Base-by-base conservation (phyloP, 805 yeast species). In the Wickerhamomyces sydowiorum region DNA sequence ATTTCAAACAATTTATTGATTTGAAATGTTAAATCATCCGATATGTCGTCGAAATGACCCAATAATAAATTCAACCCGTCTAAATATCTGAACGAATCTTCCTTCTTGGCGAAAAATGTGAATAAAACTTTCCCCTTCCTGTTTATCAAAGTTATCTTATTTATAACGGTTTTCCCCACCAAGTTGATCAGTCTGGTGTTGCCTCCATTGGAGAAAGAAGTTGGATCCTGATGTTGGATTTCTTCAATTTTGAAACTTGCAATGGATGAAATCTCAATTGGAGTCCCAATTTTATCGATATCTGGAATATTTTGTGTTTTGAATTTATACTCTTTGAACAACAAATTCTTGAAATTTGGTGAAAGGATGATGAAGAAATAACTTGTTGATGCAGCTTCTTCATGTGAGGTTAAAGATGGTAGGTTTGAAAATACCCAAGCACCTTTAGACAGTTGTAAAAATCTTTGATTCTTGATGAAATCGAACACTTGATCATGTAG, bases 401-500 rank as follows among this genome's bases (percentile, higher is more conserved):
- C 29, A 53, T 50, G 32, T 43, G 44, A 10, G 40, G 35, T 37
- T 52, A 47, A 45, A 12, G 61, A 46, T 18, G 84, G 88, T 40
- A 72, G 65, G 29, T 80, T 82, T 1, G 81, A 72, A 55, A 70
- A 82, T 13, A 84, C 90, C 95, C 95, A 87, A 2, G 85, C 74
- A 1, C 96, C 96, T 53, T 75, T 79, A 22, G 87, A 78, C 38
- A 87, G 62, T 54, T 79, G 81, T 43, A 84, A 61, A 36, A 82
- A 78, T 52, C 91, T 71, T 63, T 85, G 93, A 57, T 84, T 89
- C 43, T 76, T 75, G 14, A 86, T 88, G 57, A 84, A 85, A 30
- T 79, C 82, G 43, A 72, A 65, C 0, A 82, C 85, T 56, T 87
- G 88, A 13, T 62, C 56, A 10, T 70, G 57, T 43, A 84, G 65